Evolutionary conservation across 208 protist genomes (phyloP), one percentile per base, ranked within the genome.

Genomic region (Willaertia magna): DNA sequence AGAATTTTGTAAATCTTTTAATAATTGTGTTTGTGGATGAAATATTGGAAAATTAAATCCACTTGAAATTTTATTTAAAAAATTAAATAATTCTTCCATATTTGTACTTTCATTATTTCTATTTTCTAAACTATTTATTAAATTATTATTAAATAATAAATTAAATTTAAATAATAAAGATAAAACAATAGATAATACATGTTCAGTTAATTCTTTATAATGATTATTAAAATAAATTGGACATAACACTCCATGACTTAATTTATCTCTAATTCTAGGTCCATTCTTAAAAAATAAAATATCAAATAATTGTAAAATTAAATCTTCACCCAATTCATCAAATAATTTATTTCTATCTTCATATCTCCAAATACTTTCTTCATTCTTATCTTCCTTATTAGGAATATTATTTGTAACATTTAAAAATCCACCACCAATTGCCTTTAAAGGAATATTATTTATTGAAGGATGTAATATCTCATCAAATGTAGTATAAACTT

Each of bases 401-500:
- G 39, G 16, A 3, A 44, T 12, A 44, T 76, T 43, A 44, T n/a
- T 16, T n/a, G 22, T 4, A 20, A 26, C 22, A 4, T 61, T 30
- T n/a, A 42, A 30, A 44, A 44, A 26, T n/a, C n/a, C n/a, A n/a
- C n/a, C n/a, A n/a, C n/a, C n/a, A n/a, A n/a, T n/a, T n/a, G n/a
- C n/a, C n/a, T n/a, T n/a, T n/a, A n/a, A n/a, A n/a, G n/a, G n/a
- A n/a, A n/a, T n/a, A n/a, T n/a, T n/a, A 26, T 52, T 7, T 7
- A 84, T 12, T 26, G 14, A 26, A 20, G 79, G 44, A n/a, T 61
- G 11, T n/a, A 84, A n/a, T 44, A 84, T 61, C 6, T 52, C 47
- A 84, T 84, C 79, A 40, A 84, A 84, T 44, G 79, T 84, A 40
- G 79, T 84, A n/a, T 84, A 84, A 39, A 61, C 30, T 40, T 52